These are phyloP conservation scores for Immersiporthe knoxdaviesiana DNA, from an alignment of 2,329 filamentous ascomycete species.

Conservation along the genomic window DNA sequence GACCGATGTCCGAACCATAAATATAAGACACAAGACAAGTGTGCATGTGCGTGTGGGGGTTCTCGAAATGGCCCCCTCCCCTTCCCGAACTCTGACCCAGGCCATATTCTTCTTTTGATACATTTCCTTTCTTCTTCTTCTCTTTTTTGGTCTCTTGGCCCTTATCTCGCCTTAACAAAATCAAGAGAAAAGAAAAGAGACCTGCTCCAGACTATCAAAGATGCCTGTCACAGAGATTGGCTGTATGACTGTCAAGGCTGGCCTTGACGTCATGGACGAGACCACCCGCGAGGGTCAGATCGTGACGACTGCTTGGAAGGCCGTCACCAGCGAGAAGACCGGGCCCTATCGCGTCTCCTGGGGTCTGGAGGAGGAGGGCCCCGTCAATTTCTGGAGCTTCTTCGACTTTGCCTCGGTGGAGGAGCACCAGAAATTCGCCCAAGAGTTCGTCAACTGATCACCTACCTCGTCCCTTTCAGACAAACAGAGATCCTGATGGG, in stretches of 20 bases:
- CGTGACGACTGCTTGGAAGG: slow-evolving; percentile 26
- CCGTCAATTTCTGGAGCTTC: slow-evolving; percentile 33
- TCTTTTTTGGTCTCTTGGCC: too few relatives aligned
- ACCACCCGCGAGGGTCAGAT: slow-evolving; percentile 31
- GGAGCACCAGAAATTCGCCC: slow-evolving; percentile 33
- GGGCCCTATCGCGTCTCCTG: slow-evolving; percentile 33
- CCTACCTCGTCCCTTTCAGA: not conserved
- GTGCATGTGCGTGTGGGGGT: too few relatives aligned
- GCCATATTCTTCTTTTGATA: not conserved
- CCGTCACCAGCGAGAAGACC: slow-evolving; percentile 25
- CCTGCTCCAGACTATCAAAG: too few relatives aligned
- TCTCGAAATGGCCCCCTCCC: too few relatives aligned
- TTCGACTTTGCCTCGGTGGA: slow-evolving; percentile 36
- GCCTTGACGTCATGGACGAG: slow-evolving; percentile 31
- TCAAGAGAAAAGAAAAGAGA: not conserved
- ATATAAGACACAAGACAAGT: too few relatives aligned
- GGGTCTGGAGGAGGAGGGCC: slow-evolving; percentile 33
- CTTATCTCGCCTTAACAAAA: too few relatives aligned
- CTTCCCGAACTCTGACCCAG: not conserved
- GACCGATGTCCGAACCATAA: not conserved
- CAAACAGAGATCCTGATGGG: not conserved
- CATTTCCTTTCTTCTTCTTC: too few relatives aligned
- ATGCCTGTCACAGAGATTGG: slow-evolving; percentile 34
- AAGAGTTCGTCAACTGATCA: slow-evolving; percentile 27
- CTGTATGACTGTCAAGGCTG: slow-evolving; percentile 32